Evolutionary conservation across 805 yeast genomes (phyloP), one percentile per base, ranked within the genome.

Genomic region (Candida alai): DNA sequence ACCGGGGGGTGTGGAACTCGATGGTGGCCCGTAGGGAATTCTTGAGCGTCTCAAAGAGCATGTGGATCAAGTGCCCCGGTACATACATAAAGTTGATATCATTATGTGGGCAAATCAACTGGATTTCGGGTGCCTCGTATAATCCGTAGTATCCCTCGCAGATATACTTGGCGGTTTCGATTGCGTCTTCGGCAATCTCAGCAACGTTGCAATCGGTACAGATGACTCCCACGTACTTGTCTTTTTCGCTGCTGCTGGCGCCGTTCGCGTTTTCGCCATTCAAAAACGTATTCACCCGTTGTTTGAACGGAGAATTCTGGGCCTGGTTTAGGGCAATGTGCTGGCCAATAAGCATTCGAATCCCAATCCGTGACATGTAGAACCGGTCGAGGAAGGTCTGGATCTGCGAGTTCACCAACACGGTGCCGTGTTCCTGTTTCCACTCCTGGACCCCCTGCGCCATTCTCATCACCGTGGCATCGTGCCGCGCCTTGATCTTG

Each of bases 391-490:
- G 65, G 51, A 88, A 87, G 11, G 78, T 71, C 58, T 88, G 95
- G 22, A 88, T 78, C 9, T 85, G 76, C 34, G 78, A 71, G 50
- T 84, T 85, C 24, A 84, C 79, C 19, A 73, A 44, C 27, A 70
- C 63, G 9, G 70, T 65, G 11, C 18, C 28, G 55, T 58, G 62
- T 24, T 54, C 60, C 17, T 68, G 70, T 50, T 87, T 87, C 94
- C 96, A 88, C 55, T 86, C 94, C 48, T 82, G 81, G 6, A 88
- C 95, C 22, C 96, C 96, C 45, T 85, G 86, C 1, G 95, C 95
- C 51, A 88, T 80, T 0, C 96, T 86, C 11, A 94, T 80, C 12
- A 88, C 96, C 0, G 95, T 89, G 6, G 95, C 95, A 57, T 88
- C 96, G 56, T 87, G 96, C 21, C 96, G 68, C 44, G 73, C 76